Percentiles rank a stretch among this genome's conserved stretches.
phyloP scores from a whole-genome alignment of 768 basidiomycete species.

The Amanita polypyramis region DNA sequence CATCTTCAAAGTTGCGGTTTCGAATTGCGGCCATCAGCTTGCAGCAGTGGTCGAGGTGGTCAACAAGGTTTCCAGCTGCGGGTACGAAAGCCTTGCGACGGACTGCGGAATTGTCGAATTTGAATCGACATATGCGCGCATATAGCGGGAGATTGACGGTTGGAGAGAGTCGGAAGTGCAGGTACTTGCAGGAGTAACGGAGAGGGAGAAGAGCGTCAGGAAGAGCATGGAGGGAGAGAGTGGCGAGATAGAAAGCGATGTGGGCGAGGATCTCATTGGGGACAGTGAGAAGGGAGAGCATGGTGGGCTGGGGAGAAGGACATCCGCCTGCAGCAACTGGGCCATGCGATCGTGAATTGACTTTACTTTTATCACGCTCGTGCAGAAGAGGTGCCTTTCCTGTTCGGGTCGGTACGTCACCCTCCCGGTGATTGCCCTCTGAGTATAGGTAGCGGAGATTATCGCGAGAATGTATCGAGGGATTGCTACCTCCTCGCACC shows the following conservation, averaged over 20 bases:
- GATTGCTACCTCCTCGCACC: background rate
- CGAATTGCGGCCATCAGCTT: constrained; percentile 30
- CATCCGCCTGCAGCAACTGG: background rate
- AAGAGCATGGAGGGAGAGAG: constrained; percentile 30
- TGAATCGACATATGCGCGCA: constrained; percentile 39
- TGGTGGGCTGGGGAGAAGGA: constrained; percentile 2
- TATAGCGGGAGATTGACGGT: constrained; percentile 29
- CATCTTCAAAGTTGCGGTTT: constrained; percentile 15
- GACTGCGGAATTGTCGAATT: constrained; percentile 47
- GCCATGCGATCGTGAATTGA: constrained; percentile 3
- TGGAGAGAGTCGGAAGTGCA: constrained; percentile 26
- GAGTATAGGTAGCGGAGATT: too few species aligned
- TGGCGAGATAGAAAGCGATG: constrained; percentile 40
- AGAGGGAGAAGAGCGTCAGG: constrained; percentile 39
- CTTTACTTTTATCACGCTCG: constrained; percentile 1
- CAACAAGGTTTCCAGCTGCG: constrained; percentile 18
- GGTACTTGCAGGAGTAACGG: constrained; percentile 28
- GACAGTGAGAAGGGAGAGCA: constrained; percentile 15
- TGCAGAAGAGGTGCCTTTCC: background rate
- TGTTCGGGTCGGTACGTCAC: constrained; percentile 5
- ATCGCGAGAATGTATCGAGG: constrained; percentile 6
- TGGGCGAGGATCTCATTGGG: constrained; percentile 40
- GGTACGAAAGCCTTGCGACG: constrained; percentile 37
- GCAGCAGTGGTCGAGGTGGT: constrained; percentile 27
- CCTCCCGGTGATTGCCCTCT: constrained; percentile 3